Evolutionary conservation across 306 rosid genomes (phyloP), one percentile per base, ranked within the genome.

Genomic region (Sophora flavescens): DNA sequence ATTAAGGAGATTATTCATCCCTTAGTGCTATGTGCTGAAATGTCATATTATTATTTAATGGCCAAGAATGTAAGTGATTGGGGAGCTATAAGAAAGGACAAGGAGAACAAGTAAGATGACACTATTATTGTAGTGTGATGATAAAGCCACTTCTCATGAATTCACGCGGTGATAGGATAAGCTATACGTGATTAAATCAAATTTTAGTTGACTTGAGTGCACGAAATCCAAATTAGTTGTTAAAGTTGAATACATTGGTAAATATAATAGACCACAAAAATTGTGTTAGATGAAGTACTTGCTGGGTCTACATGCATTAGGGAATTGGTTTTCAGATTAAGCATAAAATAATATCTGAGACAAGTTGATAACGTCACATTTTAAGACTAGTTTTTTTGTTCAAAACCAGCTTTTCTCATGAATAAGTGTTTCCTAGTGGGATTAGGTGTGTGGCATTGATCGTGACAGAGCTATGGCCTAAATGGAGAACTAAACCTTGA

Each of bases 171-270:
- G 26, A 76, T 15, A 59, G 82, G 81, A 68, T 36, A 51, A 73
- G 16, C 28, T 74, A 35, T 45, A 60, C 60, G 68, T 38, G 58
- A 7, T 1, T 42, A 8, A 60, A 63, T 81, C 32, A 16, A 16
- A 73, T 42, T 53, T 57, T 30, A 18, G 78, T 81, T 81, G 89
- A 85, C 78, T 83, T 30, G 72, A 77, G 86, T 70, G 65, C 84
- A 87, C 42, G 81, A 80, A 86, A 77, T 84, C 87, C 86, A 88
- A 84, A 77, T 52, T 70, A 63, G 82, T 80, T 64, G 85, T 84
- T 74, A 67, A 68, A 74, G 39, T 28, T 61, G 62, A 59, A 75
- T 16, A 26, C 52, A 61, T 67, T 72, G 17, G 75, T 39, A 32
- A 81, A 78, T 74, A 81, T 41, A 60, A 78, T 64, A 77, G 32